Evolutionary conservation across 1,139 yeast genomes (phyloP), one percentile per base, ranked within the genome.

Genomic region (Candida pseudoviswanathii): DNA sequence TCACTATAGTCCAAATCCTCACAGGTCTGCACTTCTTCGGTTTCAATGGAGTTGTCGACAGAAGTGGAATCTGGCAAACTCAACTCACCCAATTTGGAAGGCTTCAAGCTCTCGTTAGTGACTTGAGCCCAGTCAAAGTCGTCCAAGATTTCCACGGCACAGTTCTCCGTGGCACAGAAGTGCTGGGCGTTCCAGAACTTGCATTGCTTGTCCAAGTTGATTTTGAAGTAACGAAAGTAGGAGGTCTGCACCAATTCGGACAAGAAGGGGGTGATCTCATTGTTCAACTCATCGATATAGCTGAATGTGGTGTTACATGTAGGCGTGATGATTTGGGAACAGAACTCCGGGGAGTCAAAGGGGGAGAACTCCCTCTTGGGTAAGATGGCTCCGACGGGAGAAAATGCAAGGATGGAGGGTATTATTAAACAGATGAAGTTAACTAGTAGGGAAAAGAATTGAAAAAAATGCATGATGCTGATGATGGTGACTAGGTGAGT

Each of bases 101-200:
- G 90, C 55, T 86, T 82, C 79, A 90, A 82, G 48, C 80, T 77
- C 52, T 87, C 89, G 31, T 90, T 89, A 45, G 65, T 61, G 22
- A 89, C 77, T 34, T 81, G 82, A 46, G 80, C 76, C 87, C 90
- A 86, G 60, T 81, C 81, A 52, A 80, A 71, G 53, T 73, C 72
- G 11, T 65, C 69, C 54, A 75, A 65, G 25, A 88, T 80, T 66
- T 94, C 97, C 31, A 95, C 96, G 2, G 97, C 96, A 70, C 99
- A 95, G 47, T 92, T 89, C 56, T 91, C 81, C 62, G 95, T 91
- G 58, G 96, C 92, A 66, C 99, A 95, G 65, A 91, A 84, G 78
- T 80, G 86, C 58, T 83, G 89, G 57, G 85, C 88, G 51, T 84
- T 82, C 87, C 95, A 88, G 65, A 91, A 90, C 37, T 96, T 92